Base-by-base conservation (phyloP, 176 grass and related monocot genomes). In the Otatea glauca region DNA sequence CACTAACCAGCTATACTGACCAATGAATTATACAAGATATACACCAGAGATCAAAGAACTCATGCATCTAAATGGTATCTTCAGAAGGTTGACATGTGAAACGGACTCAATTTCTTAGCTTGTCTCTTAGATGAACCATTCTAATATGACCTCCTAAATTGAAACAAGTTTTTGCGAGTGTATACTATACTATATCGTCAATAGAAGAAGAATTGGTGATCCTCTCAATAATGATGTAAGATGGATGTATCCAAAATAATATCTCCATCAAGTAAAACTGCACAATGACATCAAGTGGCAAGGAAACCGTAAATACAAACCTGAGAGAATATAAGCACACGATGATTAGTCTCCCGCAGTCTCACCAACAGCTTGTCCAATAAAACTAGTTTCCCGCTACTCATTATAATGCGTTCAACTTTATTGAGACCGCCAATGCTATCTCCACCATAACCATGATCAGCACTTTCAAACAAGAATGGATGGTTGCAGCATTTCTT, bases 401-500 rank as follows among this genome's bases (percentile, higher is more conserved):
- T 99, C 91, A 99, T 90, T 81, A 90, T 84, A 84, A 99, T 99
- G 51, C 96, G 93, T 70, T 99, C 96, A 85, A 99, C 92, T 86
- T 99, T 99, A 86, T 90, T 99, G 63, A 84, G 91, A 78, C 96
- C 91, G 48, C 90, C 91, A 55, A 85, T 90, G 72, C 88, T 90
- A 91, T 99, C 96, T 74, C 96, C 96, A 83, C 96, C 96, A 77
- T 99, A 99, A 85, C 96, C 96, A 86, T 99, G 96, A 88, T 99
- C 96, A 38, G 96, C 96, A 74, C 96, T 99, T 91, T 99, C 96
- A 83, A 99, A 99, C 66, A 98, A 96, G 81, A 99, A 99, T 75
- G 96, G 96, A 90, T 99, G 96, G 39, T 99, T 99, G 93, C 91
- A 96, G 75, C 96, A 99, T 87, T 99, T 99, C 29, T 99, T 99